phyloP scores from a whole-genome alignment of 1,139 yeast genomes.

The Candida mesenterica region DNA sequence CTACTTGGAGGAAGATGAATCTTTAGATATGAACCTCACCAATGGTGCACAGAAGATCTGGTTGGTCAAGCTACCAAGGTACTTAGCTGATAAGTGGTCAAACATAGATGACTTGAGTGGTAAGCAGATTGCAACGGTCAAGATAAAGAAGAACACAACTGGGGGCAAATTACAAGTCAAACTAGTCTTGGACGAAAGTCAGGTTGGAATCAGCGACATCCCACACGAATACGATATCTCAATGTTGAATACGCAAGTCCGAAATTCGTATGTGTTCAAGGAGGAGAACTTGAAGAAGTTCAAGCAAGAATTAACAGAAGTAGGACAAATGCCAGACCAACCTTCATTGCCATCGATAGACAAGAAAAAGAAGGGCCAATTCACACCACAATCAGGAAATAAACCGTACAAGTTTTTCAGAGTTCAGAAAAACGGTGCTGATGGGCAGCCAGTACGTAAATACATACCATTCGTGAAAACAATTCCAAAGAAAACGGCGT shows the following conservation, averaged over 20 bases:
- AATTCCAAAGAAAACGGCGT: slow-evolving; percentile 80
- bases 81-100: slow-evolving; percentile 80
- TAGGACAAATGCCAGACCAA: slow-evolving; percentile 48
- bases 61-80: slow-evolving; percentile 88
- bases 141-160: slow-evolving; percentile 52
- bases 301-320: slow-evolving; percentile 55
- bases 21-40: slow-evolving; percentile 59
- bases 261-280: slow-evolving; percentile 84
- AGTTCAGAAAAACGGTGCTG: slow-evolving; percentile 26
- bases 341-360: slow-evolving; percentile 36
- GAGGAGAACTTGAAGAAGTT: slow-evolving; percentile 79
- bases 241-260: slow-evolving; percentile 73
- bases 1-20: slow-evolving; percentile 52
- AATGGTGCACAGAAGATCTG: slow-evolving; percentile 71
- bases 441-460: slow-evolving; percentile 34
- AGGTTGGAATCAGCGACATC: slow-evolving; percentile 42
- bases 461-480: slow-evolving; percentile 74
- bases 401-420: slow-evolving; percentile 27
- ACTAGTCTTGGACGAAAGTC: slow-evolving; percentile 44
- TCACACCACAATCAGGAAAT: slow-evolving; percentile 18
- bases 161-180: slow-evolving; percentile 55
- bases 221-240: slow-evolving; percentile 85
- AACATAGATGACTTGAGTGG: slow-evolving; percentile 63
- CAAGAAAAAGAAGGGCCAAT: slow-evolving; percentile 21
- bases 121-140: slow-evolving; percentile 76